phyloP scores from a whole-genome alignment of 164 flowering plant species.

The Paratinospora sagittata region DNA sequence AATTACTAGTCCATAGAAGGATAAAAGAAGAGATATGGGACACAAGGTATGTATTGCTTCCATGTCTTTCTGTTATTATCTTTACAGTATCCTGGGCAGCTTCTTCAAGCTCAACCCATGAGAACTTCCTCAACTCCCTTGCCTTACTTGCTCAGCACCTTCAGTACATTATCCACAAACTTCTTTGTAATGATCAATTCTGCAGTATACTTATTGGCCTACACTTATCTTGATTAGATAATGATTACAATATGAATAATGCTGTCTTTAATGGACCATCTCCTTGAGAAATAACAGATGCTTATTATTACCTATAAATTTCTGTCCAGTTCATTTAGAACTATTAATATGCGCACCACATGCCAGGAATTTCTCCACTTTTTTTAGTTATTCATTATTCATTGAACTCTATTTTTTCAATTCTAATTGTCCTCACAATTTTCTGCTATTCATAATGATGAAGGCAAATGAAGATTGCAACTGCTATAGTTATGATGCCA shows the following conservation, averaged over 20 bases:
- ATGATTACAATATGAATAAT: background rate
- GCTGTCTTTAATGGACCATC: background rate
- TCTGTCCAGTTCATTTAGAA: background rate
- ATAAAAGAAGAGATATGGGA: no score
- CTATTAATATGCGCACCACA: background rate
- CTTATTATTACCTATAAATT: no score
- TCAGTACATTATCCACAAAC: no score
- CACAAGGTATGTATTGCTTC: no score
- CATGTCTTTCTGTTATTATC: no score
- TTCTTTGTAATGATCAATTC: no score
- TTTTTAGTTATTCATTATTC: background rate
- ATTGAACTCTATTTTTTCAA: background rate
- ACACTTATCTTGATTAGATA: background rate
- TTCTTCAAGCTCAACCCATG: no score
- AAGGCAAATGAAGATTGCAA: conserved; percentile 96
- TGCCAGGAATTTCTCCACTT: background rate
- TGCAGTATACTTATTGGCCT: background rate
- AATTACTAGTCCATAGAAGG: no score
- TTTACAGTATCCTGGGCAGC: no score
- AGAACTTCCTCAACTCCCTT: no score
- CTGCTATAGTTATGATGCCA: conserved; percentile 82
- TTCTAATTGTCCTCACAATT: background rate
- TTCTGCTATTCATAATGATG: background rate
- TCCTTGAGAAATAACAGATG: background rate
- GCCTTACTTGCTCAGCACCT: no score